Conservation (phyloP, 768 basidiomycete genomes). For the Suillus plorans region DNA sequence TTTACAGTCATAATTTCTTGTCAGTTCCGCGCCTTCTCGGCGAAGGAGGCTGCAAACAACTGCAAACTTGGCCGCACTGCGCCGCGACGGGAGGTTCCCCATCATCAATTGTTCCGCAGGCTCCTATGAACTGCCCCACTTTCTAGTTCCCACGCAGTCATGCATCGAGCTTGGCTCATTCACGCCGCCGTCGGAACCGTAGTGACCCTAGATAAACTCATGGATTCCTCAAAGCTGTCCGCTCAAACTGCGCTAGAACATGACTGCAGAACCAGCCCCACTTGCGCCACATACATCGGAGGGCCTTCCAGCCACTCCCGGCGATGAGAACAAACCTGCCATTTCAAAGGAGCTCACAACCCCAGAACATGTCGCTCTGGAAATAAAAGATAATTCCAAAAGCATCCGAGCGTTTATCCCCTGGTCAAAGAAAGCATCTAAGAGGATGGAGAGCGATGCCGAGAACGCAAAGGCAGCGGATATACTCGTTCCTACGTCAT, state of each 20-base stretch:
- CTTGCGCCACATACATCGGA: conserved; percentile 30
- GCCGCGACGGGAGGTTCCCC: too few relatives aligned
- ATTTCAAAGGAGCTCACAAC: not conserved
- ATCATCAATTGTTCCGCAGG: too few relatives aligned
- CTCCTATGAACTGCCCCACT: too few relatives aligned
- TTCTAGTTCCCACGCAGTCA: too few relatives aligned
- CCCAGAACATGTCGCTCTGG: not conserved
- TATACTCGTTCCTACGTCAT: conserved; percentile 37
- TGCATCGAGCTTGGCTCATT: too few relatives aligned
- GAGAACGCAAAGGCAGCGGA: conserved; percentile 25
- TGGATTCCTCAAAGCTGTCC: not conserved
- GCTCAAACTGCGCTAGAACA: not conserved
- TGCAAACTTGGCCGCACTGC: too few relatives aligned
- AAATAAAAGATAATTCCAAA: not conserved
- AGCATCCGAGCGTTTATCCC: conserved; percentile 40
- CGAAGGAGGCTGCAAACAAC: too few relatives aligned
- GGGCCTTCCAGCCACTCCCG: conserved; percentile 42
- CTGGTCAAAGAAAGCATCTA: conserved; percentile 32
- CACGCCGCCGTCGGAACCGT: not conserved
- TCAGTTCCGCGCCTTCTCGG: too few relatives aligned
- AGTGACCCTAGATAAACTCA: not conserved
- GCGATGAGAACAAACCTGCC: conserved; percentile 42
- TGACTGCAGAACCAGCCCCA: not conserved
- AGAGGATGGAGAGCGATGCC: conserved; percentile 12
- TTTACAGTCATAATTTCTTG: too few relatives aligned